Percentiles rank a stretch among this genome's conserved stretches.
These are phyloP conservation scores for Glarea lozoyensis DNA, from an alignment of 495 filamentous ascomycete genomes.

Conservation along the genomic window DNA sequence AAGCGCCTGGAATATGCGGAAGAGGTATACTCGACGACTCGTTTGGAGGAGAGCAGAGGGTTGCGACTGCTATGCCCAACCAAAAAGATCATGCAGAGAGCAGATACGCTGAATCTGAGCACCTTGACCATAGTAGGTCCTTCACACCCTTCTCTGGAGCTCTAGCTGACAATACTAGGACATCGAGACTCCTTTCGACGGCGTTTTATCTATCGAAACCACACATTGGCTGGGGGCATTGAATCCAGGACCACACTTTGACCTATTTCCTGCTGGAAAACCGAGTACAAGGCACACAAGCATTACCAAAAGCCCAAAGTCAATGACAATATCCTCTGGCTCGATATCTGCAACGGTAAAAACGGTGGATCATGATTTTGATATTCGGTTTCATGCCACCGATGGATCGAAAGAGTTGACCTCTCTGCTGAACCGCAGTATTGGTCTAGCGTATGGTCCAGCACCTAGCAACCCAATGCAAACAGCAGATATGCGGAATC, in stretches of 20 bases:
- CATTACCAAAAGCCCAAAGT: constrained; percentile 37
- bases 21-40: constrained; percentile 37
- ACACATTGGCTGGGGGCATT: constrained; percentile 55
- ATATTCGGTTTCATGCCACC: constrained; percentile 44
- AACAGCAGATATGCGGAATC: constrained; percentile 44
- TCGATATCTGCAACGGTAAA: constrained; percentile 43
- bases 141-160: background rate
- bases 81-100: constrained; percentile 34
- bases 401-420: constrained; percentile 42
- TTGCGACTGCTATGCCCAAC: constrained; percentile 41
- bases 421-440: constrained; percentile 49
- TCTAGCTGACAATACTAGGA: constrained; percentile 24
- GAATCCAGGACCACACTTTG: constrained; percentile 53
- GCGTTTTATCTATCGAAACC: constrained; percentile 52
- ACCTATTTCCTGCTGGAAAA: constrained; percentile 44
- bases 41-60: constrained; percentile 26
- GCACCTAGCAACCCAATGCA: constrained; percentile 38
- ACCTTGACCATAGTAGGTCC: constrained; percentile 28
- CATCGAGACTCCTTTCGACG: constrained; percentile 44
- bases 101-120: constrained; percentile 50
- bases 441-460: constrained; percentile 47
- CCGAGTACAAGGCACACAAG: constrained; percentile 33
- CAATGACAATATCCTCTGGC: constrained; percentile 48
- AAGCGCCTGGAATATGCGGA: constrained; percentile 45
- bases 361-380: constrained; percentile 43